A percentile compares a stretch with the other conserved stretches of the same genome.
phyloP scores from a whole-genome alignment of 2,329 filamentous ascomycete genomes.

The Chaetomium sp. region DNA sequence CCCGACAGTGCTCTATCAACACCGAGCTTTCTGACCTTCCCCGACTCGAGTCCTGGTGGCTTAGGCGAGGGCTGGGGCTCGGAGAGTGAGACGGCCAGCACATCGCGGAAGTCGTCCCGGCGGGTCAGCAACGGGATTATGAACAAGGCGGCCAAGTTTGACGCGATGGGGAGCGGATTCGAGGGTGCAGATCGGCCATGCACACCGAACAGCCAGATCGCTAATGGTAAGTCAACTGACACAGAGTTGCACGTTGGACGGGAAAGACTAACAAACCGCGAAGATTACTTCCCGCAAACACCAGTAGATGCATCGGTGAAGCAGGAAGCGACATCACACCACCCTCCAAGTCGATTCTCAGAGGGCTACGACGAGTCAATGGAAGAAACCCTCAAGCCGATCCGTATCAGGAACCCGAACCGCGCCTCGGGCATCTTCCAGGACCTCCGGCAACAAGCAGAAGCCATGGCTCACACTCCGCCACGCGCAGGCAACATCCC shows the following conservation, averaged over 20 bases:
- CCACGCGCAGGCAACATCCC: slow-evolving; percentile 46
- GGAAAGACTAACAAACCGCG: slow-evolving; percentile 17
- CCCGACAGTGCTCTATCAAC: slow-evolving; percentile 42
- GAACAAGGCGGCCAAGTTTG: slow-evolving; percentile 54
- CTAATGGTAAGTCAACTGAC: slow-evolving; percentile 43
- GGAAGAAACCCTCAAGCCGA: slow-evolving; percentile 59
- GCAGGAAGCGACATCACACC: slow-evolving; percentile 27
- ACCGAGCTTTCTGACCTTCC: slow-evolving; percentile 44
- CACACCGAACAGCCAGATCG: slow-evolving; percentile 57
- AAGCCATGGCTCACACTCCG: slow-evolving; percentile 48
- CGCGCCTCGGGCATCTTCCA: slow-evolving; percentile 50
- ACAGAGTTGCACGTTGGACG: accelerated
- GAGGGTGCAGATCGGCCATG: slow-evolving; percentile 45
- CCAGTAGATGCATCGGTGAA: slow-evolving; percentile 57
- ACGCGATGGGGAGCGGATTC: slow-evolving; percentile 38
- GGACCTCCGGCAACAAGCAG: slow-evolving; percentile 51
- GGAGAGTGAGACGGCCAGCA: slow-evolving; percentile 41
- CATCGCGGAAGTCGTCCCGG: slow-evolving; percentile 35
- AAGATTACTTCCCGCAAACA: slow-evolving; percentile 60
- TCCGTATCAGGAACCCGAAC: slow-evolving; percentile 32
- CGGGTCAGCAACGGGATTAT: slow-evolving; percentile 56
- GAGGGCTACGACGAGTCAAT: slow-evolving; percentile 59
- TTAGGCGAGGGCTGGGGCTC: slow-evolving; percentile 43
- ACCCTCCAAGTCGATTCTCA: slow-evolving; percentile 45
- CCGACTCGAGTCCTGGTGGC: slow-evolving; percentile 37